Percentiles rank a stretch among this genome's conserved stretches.
phyloP scores from a whole-genome alignment of 768 basidiomycete species.

The Suillus clintonianus region DNA sequence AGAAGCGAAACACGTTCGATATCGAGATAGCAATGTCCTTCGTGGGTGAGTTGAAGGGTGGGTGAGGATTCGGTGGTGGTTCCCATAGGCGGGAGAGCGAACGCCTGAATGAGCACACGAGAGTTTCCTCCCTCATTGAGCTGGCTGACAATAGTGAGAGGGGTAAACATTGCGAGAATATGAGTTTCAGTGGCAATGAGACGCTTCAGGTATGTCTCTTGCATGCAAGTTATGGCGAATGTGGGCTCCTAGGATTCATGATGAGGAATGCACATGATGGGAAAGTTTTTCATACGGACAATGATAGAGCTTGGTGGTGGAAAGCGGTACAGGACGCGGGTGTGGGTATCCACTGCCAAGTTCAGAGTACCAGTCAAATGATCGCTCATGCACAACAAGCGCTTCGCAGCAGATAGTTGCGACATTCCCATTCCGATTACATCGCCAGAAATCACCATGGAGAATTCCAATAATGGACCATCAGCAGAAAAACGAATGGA shows the following conservation, averaged over 20 bases:
- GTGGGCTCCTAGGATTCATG: neutral
- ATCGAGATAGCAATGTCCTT: conserved; percentile 1
- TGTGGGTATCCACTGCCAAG: neutral
- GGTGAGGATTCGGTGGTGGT: neutral
- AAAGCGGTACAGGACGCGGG: neutral
- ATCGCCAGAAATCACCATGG: neutral
- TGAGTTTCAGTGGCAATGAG: conserved; percentile 3
- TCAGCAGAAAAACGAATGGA: neutral
- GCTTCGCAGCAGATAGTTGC: neutral
- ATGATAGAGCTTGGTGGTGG: neutral
- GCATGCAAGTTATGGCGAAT: neutral
- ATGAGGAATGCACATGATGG: neutral
- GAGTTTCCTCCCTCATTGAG: neutral
- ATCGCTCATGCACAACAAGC: neutral
- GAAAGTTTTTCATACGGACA: neutral
- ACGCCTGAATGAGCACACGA: neutral
- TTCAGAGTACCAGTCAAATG: conserved; percentile 1
- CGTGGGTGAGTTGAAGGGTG: neutral
- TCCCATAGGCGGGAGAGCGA: neutral
- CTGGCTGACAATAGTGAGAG: neutral
- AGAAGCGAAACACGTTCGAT: neutral
- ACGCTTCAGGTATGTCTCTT: conserved; percentile 1
- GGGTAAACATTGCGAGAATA: conserved; percentile 1
- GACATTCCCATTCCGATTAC: neutral
- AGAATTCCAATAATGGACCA: neutral